Evolutionary conservation across 75 land plant species (phyloP).

Genomic region (Sequoia sempervirens): DNA sequence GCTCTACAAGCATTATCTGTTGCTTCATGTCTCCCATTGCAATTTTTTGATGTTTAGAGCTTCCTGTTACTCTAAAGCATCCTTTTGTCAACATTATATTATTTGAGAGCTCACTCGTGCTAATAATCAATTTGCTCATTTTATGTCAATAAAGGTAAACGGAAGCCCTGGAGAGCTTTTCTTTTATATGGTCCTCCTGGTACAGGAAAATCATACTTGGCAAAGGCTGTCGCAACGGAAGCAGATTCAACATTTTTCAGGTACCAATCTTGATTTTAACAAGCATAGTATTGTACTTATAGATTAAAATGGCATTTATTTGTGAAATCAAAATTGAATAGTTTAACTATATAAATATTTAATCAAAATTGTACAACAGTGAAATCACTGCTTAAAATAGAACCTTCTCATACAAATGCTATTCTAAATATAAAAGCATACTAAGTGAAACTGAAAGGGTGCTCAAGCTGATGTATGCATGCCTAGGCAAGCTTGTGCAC

Average conservation of each 20-base stretch:
- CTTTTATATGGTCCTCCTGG: constrained; percentile 86
- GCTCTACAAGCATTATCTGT: not conserved
- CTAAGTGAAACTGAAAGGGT: no score
- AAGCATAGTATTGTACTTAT: not conserved
- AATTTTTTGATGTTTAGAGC: not conserved
- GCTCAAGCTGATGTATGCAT: no score
- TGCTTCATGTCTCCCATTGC: not conserved
- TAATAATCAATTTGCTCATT: not conserved
- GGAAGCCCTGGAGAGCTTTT: constrained; percentile 83
- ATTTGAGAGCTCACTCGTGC: not conserved
- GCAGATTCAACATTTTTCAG: constrained; percentile 85
- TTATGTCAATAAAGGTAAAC: constrained; percentile 40
- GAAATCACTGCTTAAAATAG: no score
- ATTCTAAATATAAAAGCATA: no score
- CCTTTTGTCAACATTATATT: not conserved
- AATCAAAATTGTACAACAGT: no score
- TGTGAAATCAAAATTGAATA: not conserved
- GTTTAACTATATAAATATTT: not conserved
- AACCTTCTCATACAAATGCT: no score
- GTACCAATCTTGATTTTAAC: constrained; percentile 16
- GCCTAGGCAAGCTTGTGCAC: no score
- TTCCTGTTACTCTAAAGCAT: not conserved
- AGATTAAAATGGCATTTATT: not conserved
- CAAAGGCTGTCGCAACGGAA: constrained; percentile 87
- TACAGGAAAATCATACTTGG: constrained; percentile 83